Conservation (phyloP, 176 grass and related monocot genomes). For the Bonia amplexicaulis region DNA sequence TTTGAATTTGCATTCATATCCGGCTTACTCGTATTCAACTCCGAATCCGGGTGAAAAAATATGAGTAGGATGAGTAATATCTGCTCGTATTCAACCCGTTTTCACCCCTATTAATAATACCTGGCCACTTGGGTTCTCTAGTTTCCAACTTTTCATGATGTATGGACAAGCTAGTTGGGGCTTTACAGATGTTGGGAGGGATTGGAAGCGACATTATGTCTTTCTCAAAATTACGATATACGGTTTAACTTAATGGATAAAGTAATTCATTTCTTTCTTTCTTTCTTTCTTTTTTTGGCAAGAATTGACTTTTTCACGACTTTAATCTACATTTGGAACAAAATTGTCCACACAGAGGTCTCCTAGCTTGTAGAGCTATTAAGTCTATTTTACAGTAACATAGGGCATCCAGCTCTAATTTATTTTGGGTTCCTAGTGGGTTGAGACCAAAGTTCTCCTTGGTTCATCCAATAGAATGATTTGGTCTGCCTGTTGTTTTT, state of each 20-base stretch:
- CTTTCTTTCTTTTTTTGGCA: too few relatives aligned
- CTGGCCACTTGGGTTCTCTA: neutral
- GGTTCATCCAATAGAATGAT: neutral
- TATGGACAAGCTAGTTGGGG: too few relatives aligned
- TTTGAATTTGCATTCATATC: too few relatives aligned
- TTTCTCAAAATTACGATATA: neutral
- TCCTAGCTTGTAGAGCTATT: neutral
- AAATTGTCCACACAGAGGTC: neutral
- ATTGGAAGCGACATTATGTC: neutral
- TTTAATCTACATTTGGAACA: neutral
- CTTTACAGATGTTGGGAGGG: neutral
- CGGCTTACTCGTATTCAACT: accelerated
- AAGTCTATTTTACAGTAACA: neutral
- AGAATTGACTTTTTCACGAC: neutral
- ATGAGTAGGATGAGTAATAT: too few relatives aligned
- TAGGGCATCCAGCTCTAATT: neutral
- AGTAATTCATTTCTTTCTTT: too few relatives aligned
- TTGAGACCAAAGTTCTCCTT: neutral
- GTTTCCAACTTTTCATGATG: neutral
- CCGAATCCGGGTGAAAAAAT: too few relatives aligned
- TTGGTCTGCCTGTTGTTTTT: neutral
- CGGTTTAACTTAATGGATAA: slow-evolving; percentile 3
- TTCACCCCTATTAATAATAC: neutral
- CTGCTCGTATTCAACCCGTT: accelerated
- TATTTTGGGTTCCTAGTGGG: neutral